Conservation (phyloP, 306 rosid species). For the Castanea mollissima region DNA sequence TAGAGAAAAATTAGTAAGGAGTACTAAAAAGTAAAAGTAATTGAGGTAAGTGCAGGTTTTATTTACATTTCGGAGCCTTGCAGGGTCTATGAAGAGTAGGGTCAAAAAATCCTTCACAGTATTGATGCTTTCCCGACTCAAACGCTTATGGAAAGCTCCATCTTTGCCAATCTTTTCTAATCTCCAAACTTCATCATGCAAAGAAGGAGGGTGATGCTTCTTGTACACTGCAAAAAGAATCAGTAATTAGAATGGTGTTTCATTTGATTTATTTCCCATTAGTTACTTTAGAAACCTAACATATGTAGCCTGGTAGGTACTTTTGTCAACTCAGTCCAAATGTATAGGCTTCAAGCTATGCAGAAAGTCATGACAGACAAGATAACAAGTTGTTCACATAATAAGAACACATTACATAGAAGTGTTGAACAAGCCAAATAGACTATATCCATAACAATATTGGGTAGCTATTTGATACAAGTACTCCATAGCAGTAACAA, state of each 20-base stretch:
- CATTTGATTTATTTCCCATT: slow-evolving; percentile 14
- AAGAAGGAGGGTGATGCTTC: slow-evolving; percentile 95
- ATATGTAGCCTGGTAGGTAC: background rate
- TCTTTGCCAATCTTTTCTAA: slow-evolving; percentile 95
- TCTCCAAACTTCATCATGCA: slow-evolving; percentile 96
- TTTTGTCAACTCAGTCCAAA: background rate
- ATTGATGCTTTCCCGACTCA: slow-evolving; percentile 61
- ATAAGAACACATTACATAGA: slow-evolving; percentile 9
- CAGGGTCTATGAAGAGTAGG: slow-evolving; percentile 66
- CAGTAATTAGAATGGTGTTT: slow-evolving; percentile 16
- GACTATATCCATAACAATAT: background rate
- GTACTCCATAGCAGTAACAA: background rate
- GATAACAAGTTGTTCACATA: slow-evolving; percentile 11
- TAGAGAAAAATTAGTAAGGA: background rate
- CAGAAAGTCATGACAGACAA: slow-evolving; percentile 1
- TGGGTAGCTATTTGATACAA: background rate
- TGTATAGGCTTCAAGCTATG: background rate
- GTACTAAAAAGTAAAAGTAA: background rate
- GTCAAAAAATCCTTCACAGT: slow-evolving; percentile 88
- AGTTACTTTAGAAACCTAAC: slow-evolving; percentile 13
- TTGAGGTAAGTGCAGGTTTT: slow-evolving; percentile 16
- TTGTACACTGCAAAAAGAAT: slow-evolving; percentile 70
- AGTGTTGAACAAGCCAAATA: background rate
- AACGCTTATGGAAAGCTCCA: slow-evolving; percentile 94
- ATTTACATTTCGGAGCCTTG: slow-evolving; percentile 81